Evolutionary conservation across 768 basidiomycete species (phyloP), one percentile per base, ranked within the genome.

Genomic region (Tephrocybe sp.): DNA sequence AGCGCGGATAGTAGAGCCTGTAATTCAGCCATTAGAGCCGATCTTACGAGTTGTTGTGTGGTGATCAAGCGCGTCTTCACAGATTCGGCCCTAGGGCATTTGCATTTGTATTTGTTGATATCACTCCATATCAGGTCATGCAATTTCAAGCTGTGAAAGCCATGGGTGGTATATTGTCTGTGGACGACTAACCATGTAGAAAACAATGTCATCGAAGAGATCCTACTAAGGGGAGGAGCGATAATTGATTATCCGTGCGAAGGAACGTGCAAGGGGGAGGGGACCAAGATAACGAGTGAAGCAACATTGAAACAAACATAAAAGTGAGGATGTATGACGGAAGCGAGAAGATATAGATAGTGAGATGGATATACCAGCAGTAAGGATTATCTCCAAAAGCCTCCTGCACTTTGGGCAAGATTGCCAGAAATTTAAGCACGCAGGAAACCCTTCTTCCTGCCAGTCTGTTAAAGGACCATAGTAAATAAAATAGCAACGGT

Each of bases 391-490:
- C 61, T 37, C 52, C 56, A 62, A 50, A 46, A 62, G 66, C 62
- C 59, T 63, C 55, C 58, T 68, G 67, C 59, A 60, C 59, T 48
- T 64, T 47, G 60, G 54, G 58, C 61, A 50, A 56, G 54, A 17
- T 38, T 25, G 45, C 23, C 50, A 38, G 36, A 46, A 49, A 50
- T 64, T 74, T 75, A 88, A 61, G 83, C 73, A 59, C 86, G 81
- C 50, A 89, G 80, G 81, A 88, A 88, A 50, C 86, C 81, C 69
- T 86, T 88, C 81, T 85, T 88, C 69, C 78, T 80, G 57, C 77
- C 73, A 55, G 83, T 80, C 79, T 83, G 62, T 12, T 43, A 56
- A 45, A 46, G 33, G 36, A 26, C 53, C 38, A 53, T 62, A 36
- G 4, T 15, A 12, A 59, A 50, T 17, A 43, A 55, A 50, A 57